Evolutionary conservation across 257 asterid species (phyloP).

Genomic region (Capsicum rhomboideum): DNA sequence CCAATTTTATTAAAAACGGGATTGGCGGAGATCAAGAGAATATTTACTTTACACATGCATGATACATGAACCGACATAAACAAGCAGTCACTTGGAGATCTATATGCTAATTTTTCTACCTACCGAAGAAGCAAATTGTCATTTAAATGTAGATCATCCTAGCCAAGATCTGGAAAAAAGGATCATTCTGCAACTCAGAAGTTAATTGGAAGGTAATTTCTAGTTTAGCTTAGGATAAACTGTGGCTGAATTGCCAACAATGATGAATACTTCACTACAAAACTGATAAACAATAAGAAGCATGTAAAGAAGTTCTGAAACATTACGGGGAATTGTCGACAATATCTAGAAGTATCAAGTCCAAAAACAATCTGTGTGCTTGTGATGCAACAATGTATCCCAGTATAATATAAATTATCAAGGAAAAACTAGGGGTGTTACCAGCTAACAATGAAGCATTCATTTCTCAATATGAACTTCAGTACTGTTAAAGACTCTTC

Average conservation of each 20-base stretch:
- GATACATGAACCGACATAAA: neutral
- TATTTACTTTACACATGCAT: neutral
- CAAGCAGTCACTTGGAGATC: neutral
- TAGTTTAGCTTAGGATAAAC: neutral
- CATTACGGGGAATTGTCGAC: neutral
- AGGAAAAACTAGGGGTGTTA: no score
- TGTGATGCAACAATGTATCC: neutral
- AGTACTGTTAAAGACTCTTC: neutral
- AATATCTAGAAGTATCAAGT: no score
- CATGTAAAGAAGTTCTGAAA: neutral
- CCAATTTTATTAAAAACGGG: neutral
- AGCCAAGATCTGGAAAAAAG: neutral
- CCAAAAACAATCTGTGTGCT: neutral
- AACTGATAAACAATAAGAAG: neutral
- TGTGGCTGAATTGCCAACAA: neutral
- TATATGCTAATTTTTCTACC: neutral
- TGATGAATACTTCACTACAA: neutral
- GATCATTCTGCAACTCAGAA: neutral
- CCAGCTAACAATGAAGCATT: neutral
- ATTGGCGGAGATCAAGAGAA: neutral
- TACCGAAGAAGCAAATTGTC: neutral
- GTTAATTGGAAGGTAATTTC: neutral
- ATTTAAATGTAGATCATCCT: neutral
- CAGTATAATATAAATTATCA: neutral
- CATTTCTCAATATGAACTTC: no score